These are phyloP conservation scores for Azolla pinnata DNA, from an alignment of 75 land plant genomes.

Conservation along the genomic window DNA sequence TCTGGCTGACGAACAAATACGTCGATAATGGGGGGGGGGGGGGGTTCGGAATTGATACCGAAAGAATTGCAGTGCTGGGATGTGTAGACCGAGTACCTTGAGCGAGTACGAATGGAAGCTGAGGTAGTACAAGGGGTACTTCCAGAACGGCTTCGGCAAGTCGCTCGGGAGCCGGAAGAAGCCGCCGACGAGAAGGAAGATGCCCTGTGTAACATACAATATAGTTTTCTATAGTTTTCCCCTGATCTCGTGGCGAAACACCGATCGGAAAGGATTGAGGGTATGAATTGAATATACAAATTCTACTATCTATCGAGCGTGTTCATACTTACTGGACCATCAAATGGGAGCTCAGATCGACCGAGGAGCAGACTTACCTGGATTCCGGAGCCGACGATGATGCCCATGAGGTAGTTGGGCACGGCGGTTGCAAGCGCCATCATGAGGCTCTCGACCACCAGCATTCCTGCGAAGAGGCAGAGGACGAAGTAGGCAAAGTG, in stretches of 20 bases:
- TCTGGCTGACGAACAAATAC: neutral
- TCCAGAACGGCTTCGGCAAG: conserved; percentile 38
- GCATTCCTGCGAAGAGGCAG: conserved; percentile 3
- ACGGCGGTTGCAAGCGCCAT: conserved; percentile 17
- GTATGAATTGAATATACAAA: conserved; percentile 23
- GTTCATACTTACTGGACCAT: too few relatives aligned
- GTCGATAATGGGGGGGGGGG: neutral
- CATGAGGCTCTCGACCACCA: conserved; percentile 20
- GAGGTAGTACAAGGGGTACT: conserved; percentile 40
- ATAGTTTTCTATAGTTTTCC: too few relatives aligned
- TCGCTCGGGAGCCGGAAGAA: conserved; percentile 39
- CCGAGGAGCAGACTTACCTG: conserved; percentile 16
- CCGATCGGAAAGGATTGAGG: neutral
- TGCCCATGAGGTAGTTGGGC: conserved; percentile 23
- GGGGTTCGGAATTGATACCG: neutral
- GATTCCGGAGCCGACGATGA: conserved; percentile 17
- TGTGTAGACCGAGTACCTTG: neutral
- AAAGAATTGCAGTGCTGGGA: neutral
- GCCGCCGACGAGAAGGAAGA: conserved; percentile 45
- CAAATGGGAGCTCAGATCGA: too few relatives aligned
- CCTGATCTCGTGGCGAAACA: neutral
- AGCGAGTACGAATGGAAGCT: conserved; percentile 37
- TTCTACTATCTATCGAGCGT: conserved; percentile 15
- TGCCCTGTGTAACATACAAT: too few relatives aligned
- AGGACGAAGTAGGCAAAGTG: conserved; percentile 16